phyloP scores from a whole-genome alignment of 176 grass and related monocot genomes.

The Carex parvula region DNA sequence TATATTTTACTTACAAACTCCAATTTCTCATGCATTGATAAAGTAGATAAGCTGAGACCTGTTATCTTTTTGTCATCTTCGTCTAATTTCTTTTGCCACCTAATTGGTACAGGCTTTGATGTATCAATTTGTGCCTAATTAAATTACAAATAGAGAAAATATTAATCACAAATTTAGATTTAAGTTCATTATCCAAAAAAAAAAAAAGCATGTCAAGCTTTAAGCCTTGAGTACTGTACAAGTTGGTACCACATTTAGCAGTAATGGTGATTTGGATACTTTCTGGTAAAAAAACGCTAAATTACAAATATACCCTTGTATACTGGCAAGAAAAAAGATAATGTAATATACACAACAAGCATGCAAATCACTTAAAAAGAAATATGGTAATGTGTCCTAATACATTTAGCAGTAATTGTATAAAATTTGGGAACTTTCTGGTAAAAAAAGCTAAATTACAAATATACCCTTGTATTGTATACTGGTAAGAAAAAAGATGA shows the following conservation, averaged over 20 bases:
- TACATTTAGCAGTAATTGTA: not conserved
- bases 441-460: not conserved
- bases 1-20: constrained; percentile 40
- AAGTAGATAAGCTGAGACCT: constrained; percentile 22
- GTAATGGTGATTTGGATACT: not conserved
- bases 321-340: not conserved
- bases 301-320: not conserved
- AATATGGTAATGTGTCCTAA: not conserved
- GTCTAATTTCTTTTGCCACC: constrained; percentile 50
- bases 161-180: not conserved
- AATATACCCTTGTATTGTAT: not conserved
- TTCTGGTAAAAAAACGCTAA: not conserved
- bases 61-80: constrained; percentile 61
- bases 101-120: constrained; percentile 19
- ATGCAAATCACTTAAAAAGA: not conserved
- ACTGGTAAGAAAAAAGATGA: not conserved
- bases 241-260: not conserved
- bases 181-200: not conserved
- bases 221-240: not conserved
- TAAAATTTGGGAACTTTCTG: not conserved
- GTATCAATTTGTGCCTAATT: constrained; percentile 29
- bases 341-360: not conserved
- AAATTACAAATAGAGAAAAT: not conserved
- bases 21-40: constrained; percentile 38
- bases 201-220: not conserved